These are phyloP conservation scores for Aspergillus sp. DNA, from an alignment of 2,329 filamentous ascomycete species.

Conservation along the genomic window DNA sequence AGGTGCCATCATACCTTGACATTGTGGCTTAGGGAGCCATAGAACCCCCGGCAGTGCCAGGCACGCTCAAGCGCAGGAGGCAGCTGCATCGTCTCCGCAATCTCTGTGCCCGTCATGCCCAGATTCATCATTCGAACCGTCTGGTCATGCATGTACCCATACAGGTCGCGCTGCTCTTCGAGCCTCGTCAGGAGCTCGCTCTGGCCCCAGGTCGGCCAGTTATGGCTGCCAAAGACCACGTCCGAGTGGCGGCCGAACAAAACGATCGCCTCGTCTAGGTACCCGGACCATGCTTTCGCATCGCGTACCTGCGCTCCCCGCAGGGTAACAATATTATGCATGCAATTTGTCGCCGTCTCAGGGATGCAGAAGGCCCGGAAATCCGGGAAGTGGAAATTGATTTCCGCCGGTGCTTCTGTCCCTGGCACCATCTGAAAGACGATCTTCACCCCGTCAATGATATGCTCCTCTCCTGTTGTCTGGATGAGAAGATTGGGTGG, in stretches of 20 bases:
- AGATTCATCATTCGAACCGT: conserved; percentile 41
- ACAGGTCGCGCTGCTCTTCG: conserved; percentile 40
- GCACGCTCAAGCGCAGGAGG: conserved; percentile 32
- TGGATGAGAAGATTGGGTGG: conserved; percentile 36
- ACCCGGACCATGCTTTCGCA: conserved; percentile 40
- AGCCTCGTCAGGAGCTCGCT: conserved; percentile 27
- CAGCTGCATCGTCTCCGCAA: conserved; percentile 39
- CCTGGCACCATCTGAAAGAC: conserved; percentile 44
- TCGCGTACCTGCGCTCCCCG: conserved; percentile 45
- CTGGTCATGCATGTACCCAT: conserved; percentile 44
- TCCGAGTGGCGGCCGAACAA: conserved; percentile 35
- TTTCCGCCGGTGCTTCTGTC: conserved; percentile 46
- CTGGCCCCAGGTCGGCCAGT: conserved; percentile 46
- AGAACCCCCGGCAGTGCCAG: conserved; percentile 38
- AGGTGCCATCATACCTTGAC: conserved; percentile 30
- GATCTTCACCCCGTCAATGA: conserved; percentile 39
- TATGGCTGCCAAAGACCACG: conserved; percentile 40
- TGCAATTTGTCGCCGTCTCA: conserved; percentile 40
- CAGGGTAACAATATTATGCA: conserved; percentile 47
- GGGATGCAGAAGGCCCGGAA: conserved; percentile 39
- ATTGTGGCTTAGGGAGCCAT: conserved; percentile 41
- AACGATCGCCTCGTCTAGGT: conserved; percentile 41
- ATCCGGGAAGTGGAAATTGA: conserved; percentile 45
- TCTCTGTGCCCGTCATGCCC: conserved; percentile 40
- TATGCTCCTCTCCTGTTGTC: conserved; percentile 30